Evolutionary conservation across 2,329 filamentous ascomycete species (phyloP).

Genomic region (Clarireedia homoeocarpa): DNA sequence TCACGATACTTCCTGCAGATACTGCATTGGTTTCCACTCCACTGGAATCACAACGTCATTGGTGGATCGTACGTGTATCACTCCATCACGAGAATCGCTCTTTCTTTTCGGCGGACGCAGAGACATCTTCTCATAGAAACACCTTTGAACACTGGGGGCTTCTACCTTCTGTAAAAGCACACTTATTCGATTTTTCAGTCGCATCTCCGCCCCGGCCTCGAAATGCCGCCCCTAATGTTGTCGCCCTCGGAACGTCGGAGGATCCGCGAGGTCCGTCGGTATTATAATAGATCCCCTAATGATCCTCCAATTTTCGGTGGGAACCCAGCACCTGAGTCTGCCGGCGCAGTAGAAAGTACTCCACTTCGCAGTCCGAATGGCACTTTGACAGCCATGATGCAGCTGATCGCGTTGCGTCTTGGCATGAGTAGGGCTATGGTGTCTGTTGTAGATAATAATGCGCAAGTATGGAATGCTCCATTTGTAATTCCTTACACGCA

Average conservation of each 20-base stretch:
- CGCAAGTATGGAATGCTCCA: conserved; percentile 4
- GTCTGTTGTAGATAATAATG: conserved; percentile 33
- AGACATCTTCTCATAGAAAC: too few species aligned
- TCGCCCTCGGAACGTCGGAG: conserved; percentile 2
- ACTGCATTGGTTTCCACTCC: too few species aligned
- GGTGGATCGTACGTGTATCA: not conserved
- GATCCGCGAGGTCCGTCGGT: conserved; percentile 8
- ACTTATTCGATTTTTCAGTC: too few species aligned
- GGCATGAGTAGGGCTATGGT: conserved; percentile 37
- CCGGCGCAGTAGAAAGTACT: conserved; percentile 1
- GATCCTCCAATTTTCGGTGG: not conserved
- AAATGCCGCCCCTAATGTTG: not conserved
- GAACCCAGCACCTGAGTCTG: not conserved
- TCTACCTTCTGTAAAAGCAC: too few species aligned
- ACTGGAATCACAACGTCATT: not conserved
- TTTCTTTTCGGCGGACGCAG: too few species aligned
- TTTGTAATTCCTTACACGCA: not conserved
- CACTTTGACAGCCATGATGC: conserved; percentile 35
- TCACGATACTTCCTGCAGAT: too few species aligned
- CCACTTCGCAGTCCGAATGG: conserved; percentile 28
- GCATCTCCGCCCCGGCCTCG: too few species aligned
- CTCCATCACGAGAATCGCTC: not conserved
- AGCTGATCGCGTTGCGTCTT: conserved; percentile 40
- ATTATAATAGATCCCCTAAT: conserved; percentile 4
- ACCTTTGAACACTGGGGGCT: too few species aligned